Conservation (phyloP, 176 grass and related monocot genomes). For the Leersia perrieri region DNA sequence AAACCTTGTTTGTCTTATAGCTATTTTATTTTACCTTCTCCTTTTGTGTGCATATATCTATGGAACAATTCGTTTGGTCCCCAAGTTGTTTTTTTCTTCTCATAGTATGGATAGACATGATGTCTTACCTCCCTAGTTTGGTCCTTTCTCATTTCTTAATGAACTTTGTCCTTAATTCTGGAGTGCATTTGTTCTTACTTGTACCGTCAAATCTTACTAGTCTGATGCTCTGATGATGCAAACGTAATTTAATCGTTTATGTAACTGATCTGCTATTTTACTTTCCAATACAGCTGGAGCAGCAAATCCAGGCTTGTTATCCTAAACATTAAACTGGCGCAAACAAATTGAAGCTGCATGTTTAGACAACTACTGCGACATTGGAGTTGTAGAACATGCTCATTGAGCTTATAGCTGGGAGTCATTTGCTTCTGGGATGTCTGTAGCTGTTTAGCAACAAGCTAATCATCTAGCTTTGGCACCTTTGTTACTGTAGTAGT, state of each 20-base stretch:
- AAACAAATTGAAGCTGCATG: constrained; percentile 6
- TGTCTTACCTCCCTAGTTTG: background rate
- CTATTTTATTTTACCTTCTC: background rate
- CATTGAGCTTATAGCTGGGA: background rate
- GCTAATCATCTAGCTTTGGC: background rate
- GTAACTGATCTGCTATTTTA: background rate
- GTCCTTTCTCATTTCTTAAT: background rate
- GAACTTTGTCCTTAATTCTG: background rate
- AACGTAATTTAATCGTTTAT: background rate
- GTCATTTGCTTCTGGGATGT: constrained; percentile 22
- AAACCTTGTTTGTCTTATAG: background rate
- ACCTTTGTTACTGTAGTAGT: background rate
- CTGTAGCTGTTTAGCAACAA: constrained; percentile 30
- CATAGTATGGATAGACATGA: background rate
- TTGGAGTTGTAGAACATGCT: constrained; percentile 17
- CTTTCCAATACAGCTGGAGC: constrained; percentile 56
- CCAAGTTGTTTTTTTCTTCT: background rate
- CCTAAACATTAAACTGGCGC: constrained; percentile 31
- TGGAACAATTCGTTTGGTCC: background rate
- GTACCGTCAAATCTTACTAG: background rate
- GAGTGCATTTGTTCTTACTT: background rate
- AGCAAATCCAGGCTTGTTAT: constrained; percentile 28
- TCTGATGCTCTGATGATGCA: background rate
- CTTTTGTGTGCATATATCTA: background rate
- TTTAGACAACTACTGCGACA: background rate